phyloP scores from a whole-genome alignment of 2,329 filamentous ascomycete genomes.

The Epichloe sibirici region DNA sequence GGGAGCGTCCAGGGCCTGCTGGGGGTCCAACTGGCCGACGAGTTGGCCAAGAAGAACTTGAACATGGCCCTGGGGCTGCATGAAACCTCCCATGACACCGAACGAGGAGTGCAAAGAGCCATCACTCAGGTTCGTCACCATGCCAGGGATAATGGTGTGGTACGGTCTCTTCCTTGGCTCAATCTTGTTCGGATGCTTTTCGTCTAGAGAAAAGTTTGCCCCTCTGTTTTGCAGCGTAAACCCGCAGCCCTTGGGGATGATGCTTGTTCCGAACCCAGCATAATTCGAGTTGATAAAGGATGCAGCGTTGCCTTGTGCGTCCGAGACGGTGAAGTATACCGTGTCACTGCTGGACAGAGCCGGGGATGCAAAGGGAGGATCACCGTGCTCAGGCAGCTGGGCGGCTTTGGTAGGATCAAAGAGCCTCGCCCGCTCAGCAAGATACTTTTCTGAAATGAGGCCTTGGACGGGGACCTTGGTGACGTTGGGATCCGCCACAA shows the following conservation, averaged over 20 bases:
- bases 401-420: slow-evolving; percentile 49
- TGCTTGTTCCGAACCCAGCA: slow-evolving; percentile 73
- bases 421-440: slow-evolving; percentile 53
- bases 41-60: slow-evolving; percentile 87
- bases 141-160: slow-evolving; percentile 92
- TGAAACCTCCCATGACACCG: slow-evolving; percentile 96
- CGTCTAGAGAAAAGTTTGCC: slow-evolving; percentile 65
- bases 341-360: slow-evolving; percentile 82
- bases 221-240: slow-evolving; percentile 94
- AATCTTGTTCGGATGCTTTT: slow-evolving; percentile 65
- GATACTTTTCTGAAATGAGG: slow-evolving; percentile 62
- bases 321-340: slow-evolving; percentile 83
- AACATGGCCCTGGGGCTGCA: slow-evolving; percentile 95
- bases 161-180: slow-evolving; percentile 81
- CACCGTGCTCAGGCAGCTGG: slow-evolving; percentile 50
- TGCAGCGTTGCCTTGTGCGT: slow-evolving; percentile 74
- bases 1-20: slow-evolving; percentile 81
- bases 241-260: slow-evolving; percentile 75
- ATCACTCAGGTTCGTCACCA: slow-evolving; percentile 69
- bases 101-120: slow-evolving; percentile 72
- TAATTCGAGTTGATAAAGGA: slow-evolving; percentile 97
- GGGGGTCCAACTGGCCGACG: slow-evolving; percentile 67
- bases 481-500: slow-evolving; percentile 70
- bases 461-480: slow-evolving; percentile 54
- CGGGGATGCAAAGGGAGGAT: slow-evolving; percentile 43